Percentiles rank a stretch among this genome's conserved stretches.
Evolutionary conservation across 2,329 filamentous ascomycete species (phyloP).

Genomic region (Graphilbum sp.): DNA sequence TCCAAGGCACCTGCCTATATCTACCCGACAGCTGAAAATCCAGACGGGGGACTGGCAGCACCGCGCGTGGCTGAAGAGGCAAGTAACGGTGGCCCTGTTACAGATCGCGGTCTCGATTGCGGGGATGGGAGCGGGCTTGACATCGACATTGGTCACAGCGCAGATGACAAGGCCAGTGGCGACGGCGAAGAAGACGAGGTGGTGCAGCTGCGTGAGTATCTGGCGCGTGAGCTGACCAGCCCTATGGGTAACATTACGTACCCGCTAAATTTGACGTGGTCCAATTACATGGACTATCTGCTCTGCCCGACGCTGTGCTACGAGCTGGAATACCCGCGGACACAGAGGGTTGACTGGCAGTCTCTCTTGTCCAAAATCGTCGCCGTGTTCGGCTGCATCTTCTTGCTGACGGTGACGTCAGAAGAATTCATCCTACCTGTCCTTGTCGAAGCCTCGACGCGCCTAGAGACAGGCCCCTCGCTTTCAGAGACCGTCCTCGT

Average conservation of each 20-base stretch:
- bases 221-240: conserved; percentile 82
- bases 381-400: conserved; percentile 92
- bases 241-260: conserved; percentile 82
- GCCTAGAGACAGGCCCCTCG: conserved; percentile 28
- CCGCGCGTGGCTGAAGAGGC: conserved; percentile 13
- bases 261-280: conserved; percentile 67
- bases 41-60: conserved; percentile 22
- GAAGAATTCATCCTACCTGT: conserved; percentile 95
- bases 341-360: conserved; percentile 55
- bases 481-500: conserved; percentile 57
- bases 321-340: conserved; percentile 89
- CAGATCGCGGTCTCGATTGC: no score
- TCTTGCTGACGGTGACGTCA: conserved; percentile 75
- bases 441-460: conserved; percentile 49
- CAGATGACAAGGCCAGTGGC: conserved; percentile 1
- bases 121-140: no score
- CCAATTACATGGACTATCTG: conserved; percentile 74
- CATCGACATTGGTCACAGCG: not conserved
- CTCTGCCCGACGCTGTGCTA: conserved; percentile 94
- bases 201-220: conserved; percentile 59
- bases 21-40: conserved; percentile 50
- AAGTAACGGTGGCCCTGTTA: not conserved
- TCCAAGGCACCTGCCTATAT: conserved; percentile 56
- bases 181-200: conserved; percentile 31
- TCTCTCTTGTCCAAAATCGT: conserved; percentile 72